Conservation (phyloP, 192 early-diverging fungal genomes). For the Powellomyces hirtus region DNA sequence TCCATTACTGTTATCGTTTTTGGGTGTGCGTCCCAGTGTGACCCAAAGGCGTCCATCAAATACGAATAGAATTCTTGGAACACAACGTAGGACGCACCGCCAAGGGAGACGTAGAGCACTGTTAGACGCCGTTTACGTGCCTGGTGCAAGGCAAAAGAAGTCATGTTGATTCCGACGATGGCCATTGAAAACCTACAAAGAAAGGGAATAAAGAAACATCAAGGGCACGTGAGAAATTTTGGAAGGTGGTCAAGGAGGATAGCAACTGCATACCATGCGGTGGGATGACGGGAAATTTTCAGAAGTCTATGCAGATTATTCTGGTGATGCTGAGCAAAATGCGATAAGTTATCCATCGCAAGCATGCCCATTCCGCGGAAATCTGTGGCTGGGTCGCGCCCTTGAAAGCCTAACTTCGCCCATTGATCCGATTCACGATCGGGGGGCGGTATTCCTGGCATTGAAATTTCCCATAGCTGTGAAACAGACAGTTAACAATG, state of each 20-base stretch:
- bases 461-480: constrained; percentile 63
- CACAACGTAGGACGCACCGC: constrained; percentile 36
- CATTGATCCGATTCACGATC: constrained; percentile 60
- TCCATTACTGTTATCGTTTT: constrained; percentile 68
- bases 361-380: constrained; percentile 78
- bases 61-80: constrained; percentile 78
- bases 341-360: constrained; percentile 66
- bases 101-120: constrained; percentile 54
- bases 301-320: constrained; percentile 51
- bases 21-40: constrained; percentile 53
- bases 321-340: constrained; percentile 62
- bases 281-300: constrained; percentile 56
- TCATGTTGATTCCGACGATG: constrained; percentile 78
- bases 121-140: constrained; percentile 63
- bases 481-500: not conserved
- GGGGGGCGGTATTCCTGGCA: constrained; percentile 50
- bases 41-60: constrained; percentile 64
- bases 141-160: constrained; percentile 59
- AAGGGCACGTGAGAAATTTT: not conserved
- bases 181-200: constrained; percentile 72
- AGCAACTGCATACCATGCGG: constrained; percentile 51
- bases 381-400: constrained; percentile 78
- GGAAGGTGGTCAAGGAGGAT: not conserved
- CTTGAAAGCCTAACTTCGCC: constrained; percentile 81
- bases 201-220: not conserved